Percentiles rank a stretch among this genome's conserved stretches.
These are phyloP conservation scores for Syncephalis plumigaleata DNA, from an alignment of 371 early-diverging fungal species.

Conservation along the genomic window DNA sequence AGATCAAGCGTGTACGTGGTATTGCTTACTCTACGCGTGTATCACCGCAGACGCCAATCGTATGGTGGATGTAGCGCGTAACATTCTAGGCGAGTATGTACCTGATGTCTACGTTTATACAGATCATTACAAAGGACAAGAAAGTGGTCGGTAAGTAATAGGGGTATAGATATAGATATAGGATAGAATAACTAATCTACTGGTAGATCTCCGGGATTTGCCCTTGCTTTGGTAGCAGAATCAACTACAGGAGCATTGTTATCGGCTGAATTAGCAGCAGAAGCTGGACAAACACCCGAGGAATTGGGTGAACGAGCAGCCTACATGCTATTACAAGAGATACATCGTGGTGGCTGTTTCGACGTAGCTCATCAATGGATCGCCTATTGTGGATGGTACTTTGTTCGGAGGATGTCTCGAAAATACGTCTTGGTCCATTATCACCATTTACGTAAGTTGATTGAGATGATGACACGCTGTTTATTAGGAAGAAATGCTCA, in stretches of 20 bases:
- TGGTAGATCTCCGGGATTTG: slow-evolving; percentile 83
- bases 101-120: slow-evolving; percentile 95
- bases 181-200: background rate
- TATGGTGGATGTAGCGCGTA: slow-evolving; percentile 74
- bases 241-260: slow-evolving; percentile 65
- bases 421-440: slow-evolving; percentile 69
- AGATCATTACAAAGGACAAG: slow-evolving; percentile 89
- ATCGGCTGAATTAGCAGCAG: slow-evolving; percentile 67
- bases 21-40: slow-evolving; percentile 87
- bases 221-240: slow-evolving; percentile 80
- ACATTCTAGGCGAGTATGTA: slow-evolving; percentile 68
- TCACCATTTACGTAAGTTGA: slow-evolving; percentile 64
- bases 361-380: slow-evolving; percentile 82
- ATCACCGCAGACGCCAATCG: slow-evolving; percentile 92
- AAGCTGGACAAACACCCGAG: slow-evolving; percentile 70
- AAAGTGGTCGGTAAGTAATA: slow-evolving; percentile 58
- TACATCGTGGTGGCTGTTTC: slow-evolving; percentile 76
- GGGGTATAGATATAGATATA: background rate
- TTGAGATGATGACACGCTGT: background rate
- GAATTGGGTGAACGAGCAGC: slow-evolving; percentile 68
- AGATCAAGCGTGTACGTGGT: slow-evolving; percentile 87
- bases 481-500: background rate
- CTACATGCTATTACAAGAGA: slow-evolving; percentile 59
- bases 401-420: slow-evolving; percentile 85
- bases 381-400: slow-evolving; percentile 68